These are phyloP conservation scores for Picea glauca DNA, from an alignment of 75 land plant species.

Conservation along the genomic window DNA sequence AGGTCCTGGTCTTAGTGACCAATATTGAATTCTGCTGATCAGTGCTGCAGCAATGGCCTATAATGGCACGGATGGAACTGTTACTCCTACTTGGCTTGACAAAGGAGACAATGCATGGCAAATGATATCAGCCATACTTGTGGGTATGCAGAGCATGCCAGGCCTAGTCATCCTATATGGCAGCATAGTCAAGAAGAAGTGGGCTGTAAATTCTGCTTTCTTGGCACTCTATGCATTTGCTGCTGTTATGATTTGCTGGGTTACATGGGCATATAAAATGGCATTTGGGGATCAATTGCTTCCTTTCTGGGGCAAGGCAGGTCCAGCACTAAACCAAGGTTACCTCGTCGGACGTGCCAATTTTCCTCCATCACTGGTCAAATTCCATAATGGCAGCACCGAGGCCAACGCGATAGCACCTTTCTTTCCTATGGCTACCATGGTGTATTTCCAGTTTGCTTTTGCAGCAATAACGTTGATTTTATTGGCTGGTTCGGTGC, in stretches of 20 bases:
- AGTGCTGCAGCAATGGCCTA: too few species aligned
- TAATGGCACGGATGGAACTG: background rate
- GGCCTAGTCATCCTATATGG: conserved; percentile 63
- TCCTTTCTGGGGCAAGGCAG: conserved; percentile 61
- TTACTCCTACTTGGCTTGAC: conserved; percentile 49
- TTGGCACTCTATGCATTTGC: conserved; percentile 66
- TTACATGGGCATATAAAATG: conserved; percentile 55
- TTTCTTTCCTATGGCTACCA: conserved; percentile 28
- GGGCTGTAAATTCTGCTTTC: conserved; percentile 65
- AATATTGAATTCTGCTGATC: too few species aligned
- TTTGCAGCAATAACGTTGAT: conserved; percentile 63
- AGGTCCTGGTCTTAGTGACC: too few species aligned
- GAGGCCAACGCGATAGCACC: conserved; percentile 15
- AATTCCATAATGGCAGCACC: conserved; percentile 15
- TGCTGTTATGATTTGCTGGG: conserved; percentile 56
- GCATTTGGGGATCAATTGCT: conserved; percentile 52
- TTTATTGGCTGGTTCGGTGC: conserved; percentile 52
- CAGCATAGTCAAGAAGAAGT: conserved; percentile 58
- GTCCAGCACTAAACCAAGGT: conserved; percentile 29
- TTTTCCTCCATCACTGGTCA: conserved; percentile 8
- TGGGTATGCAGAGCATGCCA: conserved; percentile 55
- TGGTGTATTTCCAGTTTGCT: conserved; percentile 45
- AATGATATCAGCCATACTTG: conserved; percentile 47
- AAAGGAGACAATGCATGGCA: conserved; percentile 69
- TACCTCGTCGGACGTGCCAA: conserved; percentile 23